Base-by-base conservation (phyloP, 257 asterid species). In the Rehmannia glutinosa region DNA sequence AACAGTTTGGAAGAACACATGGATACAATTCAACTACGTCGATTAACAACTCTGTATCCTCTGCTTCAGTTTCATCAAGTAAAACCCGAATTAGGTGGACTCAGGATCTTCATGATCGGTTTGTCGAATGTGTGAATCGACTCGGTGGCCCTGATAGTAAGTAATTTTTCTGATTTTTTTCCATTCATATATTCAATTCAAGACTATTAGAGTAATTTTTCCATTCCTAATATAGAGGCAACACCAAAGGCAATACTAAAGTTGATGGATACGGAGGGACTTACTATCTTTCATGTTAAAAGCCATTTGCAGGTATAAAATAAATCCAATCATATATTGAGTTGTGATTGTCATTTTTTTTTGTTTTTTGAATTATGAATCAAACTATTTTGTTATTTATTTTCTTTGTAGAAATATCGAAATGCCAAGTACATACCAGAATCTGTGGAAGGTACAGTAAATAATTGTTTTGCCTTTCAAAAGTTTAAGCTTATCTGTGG, bases 101-200 rank as follows among this genome's bases (percentile, higher is more conserved):
- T 70, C 92, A 77, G 67, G 91, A 86, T 33, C 96, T 91, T 36
- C 97, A 91, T 30, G 91, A 86, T 70, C 83, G 86, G 58, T 91
- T 91, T 47, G 89, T 91, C 27, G 87, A 88, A 51, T 77, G 90
- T 62, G 89, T 88, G 69, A 88, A 81, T 78, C 80, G 68, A 50
- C 96, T 88, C 30, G 96, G 97, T 69, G 97, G 97, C 2, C 87
- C 90, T 42, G 92, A 84, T 41, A 88, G 97, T 88, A 78, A 81
- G 96, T 75, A 41, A 47, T 50, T n/a, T n/a, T n/a, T n/a, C n/a
- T n/a, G n/a, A n/a, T n/a, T 55, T n/a, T 62, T 10, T 17, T 13
- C 39, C 23, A 3, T 6, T 17, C 10, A 1, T 8, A 1, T 12
- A 3, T 6, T 43, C 11, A 24, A 32, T 32, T 13, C 13, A 30